Evolutionary conservation across 495 filamentous ascomycete genomes (phyloP).

Genomic region (Filosporella fistucella): DNA sequence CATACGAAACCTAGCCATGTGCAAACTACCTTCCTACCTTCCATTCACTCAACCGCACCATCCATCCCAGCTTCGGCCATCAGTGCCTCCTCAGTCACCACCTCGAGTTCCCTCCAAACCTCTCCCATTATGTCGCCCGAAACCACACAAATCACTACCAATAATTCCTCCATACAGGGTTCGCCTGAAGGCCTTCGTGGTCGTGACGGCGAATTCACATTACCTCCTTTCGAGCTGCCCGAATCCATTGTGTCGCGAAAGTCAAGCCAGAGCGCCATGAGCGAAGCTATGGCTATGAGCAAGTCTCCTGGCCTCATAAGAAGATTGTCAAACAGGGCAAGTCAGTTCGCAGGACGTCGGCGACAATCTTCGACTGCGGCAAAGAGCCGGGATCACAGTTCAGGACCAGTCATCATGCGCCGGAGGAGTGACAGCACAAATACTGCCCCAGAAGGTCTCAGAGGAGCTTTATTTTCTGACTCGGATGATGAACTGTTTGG

Average conservation of each 20-base stretch:
- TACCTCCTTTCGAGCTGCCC: conserved; percentile 49
- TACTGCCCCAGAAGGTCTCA: conserved; percentile 45
- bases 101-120: conserved; percentile 20
- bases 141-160: conserved; percentile 17
- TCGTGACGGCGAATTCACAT: conserved; percentile 31
- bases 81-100: conserved; percentile 20
- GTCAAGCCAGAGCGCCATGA: conserved; percentile 44
- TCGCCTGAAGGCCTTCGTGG: conserved; percentile 47
- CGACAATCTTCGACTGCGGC: conserved; percentile 68
- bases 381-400: conserved; percentile 76
- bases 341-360: conserved; percentile 33
- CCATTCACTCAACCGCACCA: conserved; percentile 7
- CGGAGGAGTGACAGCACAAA: conserved; percentile 83
- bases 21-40: conserved; percentile 16
- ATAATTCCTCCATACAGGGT: conserved; percentile 43
- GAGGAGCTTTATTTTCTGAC: conserved; percentile 52
- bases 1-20: conserved; percentile 22
- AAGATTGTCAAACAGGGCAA: conserved; percentile 23
- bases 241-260: conserved; percentile 41
- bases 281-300: conserved; percentile 40
- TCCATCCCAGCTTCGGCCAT: conserved; percentile 21
- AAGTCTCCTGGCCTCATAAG: conserved; percentile 41
- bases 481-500: conserved; percentile 58
- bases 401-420: conserved; percentile 82
- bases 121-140: conserved; percentile 26